Evolutionary conservation across 768 basidiomycete species (phyloP).

Genomic region (Phylloporus rhodoxanthus): DNA sequence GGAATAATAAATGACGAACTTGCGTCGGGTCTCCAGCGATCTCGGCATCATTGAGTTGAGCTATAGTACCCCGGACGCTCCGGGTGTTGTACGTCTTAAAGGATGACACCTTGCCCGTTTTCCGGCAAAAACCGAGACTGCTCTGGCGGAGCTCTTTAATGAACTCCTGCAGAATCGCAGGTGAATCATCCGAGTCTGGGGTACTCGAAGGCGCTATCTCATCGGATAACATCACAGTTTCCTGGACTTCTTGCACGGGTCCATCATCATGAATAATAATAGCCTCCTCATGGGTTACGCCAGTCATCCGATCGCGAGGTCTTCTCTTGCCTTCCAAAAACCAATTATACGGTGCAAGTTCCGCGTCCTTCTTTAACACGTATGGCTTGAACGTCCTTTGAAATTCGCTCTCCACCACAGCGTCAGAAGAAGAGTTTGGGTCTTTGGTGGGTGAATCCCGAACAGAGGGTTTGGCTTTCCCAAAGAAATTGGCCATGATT

Average conservation of each 20-base stretch:
- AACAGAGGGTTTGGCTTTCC: slow-evolving; percentile 45
- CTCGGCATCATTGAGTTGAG: slow-evolving; percentile 71
- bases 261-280: slow-evolving; percentile 53
- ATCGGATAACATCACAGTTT: slow-evolving; percentile 7
- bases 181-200: background rate
- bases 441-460: slow-evolving; percentile 21
- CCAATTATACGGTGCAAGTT: slow-evolving; percentile 69
- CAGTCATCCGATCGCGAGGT: slow-evolving; percentile 17
- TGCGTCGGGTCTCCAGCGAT: slow-evolving; percentile 62
- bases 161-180: slow-evolving; percentile 11
- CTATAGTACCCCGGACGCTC: slow-evolving; percentile 48
- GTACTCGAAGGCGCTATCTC: background rate
- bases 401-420: slow-evolving; percentile 57
- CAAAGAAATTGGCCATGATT: slow-evolving; percentile 75
- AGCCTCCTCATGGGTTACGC: slow-evolving; percentile 35
- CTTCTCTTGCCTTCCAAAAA: slow-evolving; percentile 40
- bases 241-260: slow-evolving; percentile 8
- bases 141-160: slow-evolving; percentile 30
- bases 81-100: slow-evolving; percentile 29
- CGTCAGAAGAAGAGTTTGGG: slow-evolving; percentile 21
- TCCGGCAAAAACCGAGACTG: slow-evolving; percentile 16
- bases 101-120: slow-evolving; percentile 13
- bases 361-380: slow-evolving; percentile 65
- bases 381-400: slow-evolving; percentile 75
- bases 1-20: slow-evolving; percentile 57